These are phyloP conservation scores for Ophiognomonia clavigignenti-juglandacearum DNA, from an alignment of 2,329 filamentous ascomycete genomes.

Conservation along the genomic window DNA sequence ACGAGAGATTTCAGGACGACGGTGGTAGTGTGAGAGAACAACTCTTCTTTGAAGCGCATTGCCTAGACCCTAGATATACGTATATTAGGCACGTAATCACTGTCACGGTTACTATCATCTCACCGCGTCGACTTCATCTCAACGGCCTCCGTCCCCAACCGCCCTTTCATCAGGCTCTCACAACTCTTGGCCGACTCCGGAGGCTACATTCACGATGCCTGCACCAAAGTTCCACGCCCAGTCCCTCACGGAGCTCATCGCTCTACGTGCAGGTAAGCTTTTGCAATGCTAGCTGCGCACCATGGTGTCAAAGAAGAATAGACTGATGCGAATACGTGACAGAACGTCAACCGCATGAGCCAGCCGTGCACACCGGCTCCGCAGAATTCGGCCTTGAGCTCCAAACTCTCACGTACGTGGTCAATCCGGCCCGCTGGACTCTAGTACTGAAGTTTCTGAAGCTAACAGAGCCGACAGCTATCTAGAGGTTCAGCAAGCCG, in stretches of 20 bases:
- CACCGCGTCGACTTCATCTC: too few species aligned
- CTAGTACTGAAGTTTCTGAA: not conserved
- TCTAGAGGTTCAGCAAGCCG: not conserved
- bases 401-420: not conserved
- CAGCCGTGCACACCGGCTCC: not conserved
- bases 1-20: too few species aligned
- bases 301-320: not conserved
- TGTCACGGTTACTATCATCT: too few species aligned
- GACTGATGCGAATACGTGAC: not conserved
- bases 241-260: not conserved
- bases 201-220: too few species aligned
- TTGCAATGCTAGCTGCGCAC: not conserved
- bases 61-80: too few species aligned
- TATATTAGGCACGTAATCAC: too few species aligned
- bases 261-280: not conserved
- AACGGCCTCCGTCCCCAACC: too few species aligned
- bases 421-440: not conserved
- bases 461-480: not conserved
- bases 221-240: not conserved
- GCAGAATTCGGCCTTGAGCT: not conserved
- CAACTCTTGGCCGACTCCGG: too few species aligned
- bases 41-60: too few species aligned
- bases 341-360: not conserved
- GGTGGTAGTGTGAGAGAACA: too few species aligned
- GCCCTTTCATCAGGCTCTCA: too few species aligned